Base-by-base conservation (phyloP, 1,139 yeast species). In the Geotrichum siamense region DNA sequence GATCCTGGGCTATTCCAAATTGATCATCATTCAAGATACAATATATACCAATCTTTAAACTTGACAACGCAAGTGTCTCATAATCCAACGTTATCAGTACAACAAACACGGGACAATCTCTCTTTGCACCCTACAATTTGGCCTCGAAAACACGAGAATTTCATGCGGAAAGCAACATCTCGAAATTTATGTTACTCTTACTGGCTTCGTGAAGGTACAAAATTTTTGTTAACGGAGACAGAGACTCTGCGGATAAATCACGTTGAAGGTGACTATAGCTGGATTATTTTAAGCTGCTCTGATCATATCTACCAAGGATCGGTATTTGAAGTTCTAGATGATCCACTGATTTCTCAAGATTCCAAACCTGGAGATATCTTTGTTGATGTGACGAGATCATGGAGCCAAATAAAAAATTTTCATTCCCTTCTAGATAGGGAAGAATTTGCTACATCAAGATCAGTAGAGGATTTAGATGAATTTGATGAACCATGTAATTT, bases 401-500 rank as follows among this genome's bases (percentile, higher is more conserved):
- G 47, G 47, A 33, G 39, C 19, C 39, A 39, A 15, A 38, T 43
- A 3, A 35, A 27, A 29, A 31, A 37, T 9, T 26, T 17, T 17
- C 47, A 43, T 26, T 22, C 43, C 4, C 35, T 43, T 13, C 34
- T 23, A 15, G 45, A 33, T 8, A 16, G 9, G n/a, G 16, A 30
- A 16, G 34, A 30, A 30, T 9, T 16, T 5, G 34, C 9, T 10
- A 20, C 17, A 9, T 33, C 25, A n/a, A n/a, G 37, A 9, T 20
- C 21, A 5, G 17, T 13, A 4, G 37, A 33, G 16, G 37, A 33
- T 21, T 17, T 22, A 12, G 37, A 33, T 22, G 37, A 33, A 9
- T 20, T 22, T 6, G 25, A 20, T 33, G 37, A 33, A 6, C 13
- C 21, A 5, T 20, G 37, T 12, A n/a, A 15, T n/a, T 15, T 12